Evolutionary conservation across 1,284 basidiomycete genomes (phyloP), one percentile per base, ranked within the genome.

Genomic region (Ceratobasidium sp.): DNA sequence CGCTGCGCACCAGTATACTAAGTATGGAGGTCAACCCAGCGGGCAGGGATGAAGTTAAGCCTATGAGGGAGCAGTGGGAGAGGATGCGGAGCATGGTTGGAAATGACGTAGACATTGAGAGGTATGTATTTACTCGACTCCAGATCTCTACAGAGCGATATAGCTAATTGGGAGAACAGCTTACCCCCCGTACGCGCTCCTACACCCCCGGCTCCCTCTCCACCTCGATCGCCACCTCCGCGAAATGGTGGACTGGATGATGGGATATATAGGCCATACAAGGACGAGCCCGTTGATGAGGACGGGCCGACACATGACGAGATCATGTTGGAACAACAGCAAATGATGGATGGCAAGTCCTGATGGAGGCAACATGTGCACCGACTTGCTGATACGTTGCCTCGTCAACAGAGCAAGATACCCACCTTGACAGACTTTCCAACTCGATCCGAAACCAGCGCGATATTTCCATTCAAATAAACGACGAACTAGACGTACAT

Each of bases 321-420:
- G 33, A 74, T 79, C 27, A 48, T 80, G 50, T 62, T 73, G 38
- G 38, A 66, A 30, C 79, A 80, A 50, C 78, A 76, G 27, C 79
- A 80, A 64, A 80, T 80, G 79, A 80, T 80, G 78, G 79, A 79
- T 41, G 79, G 79, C 78, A 30, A n/a, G 71, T 44, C 8, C 33
- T 2, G 23, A 41, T 3, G 23, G 16, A 64, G 7, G 10, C 14
- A 18, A 8, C 44, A 27, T 60, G 10, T n/a, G 60, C 7, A 20
- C 48, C 48, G 23, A 20, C 60, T 66, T 14, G 41, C 48, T 27
- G 59, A 52, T 38, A 48, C 35, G 52, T 35, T 52, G 20, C 8
- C 62, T 18, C 6, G 27, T 1, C 0, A 14, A n/a, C 54, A 80
- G 79, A 80, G 23, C 79, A 80, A 78, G 79, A 80, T 60, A 77